Percentiles rank a stretch among this genome's conserved stretches.
These are phyloP conservation scores for Zopfochytrium polystomum DNA, from an alignment of 371 early-diverging fungal species.

Conservation along the genomic window DNA sequence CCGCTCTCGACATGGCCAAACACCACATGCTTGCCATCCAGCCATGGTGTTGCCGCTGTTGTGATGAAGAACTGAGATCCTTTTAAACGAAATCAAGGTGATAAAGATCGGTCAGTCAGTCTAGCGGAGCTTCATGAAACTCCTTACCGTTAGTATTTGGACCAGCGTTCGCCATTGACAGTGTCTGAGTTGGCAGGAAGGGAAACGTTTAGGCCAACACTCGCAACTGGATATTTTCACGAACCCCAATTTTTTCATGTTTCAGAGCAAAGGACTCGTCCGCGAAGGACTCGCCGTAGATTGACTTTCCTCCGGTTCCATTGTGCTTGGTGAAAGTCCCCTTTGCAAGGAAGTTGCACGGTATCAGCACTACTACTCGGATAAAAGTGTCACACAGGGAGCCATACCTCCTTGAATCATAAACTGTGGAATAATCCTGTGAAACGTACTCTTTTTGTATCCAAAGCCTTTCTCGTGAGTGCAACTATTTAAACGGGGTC, in stretches of 20 bases:
- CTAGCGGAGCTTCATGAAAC: neutral
- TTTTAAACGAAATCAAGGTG: slow-evolving; percentile 46
- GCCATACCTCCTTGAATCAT: slow-evolving; percentile 59
- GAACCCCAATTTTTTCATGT: slow-evolving; percentile 50
- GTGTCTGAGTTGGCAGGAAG: slow-evolving; percentile 20
- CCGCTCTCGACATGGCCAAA: slow-evolving; percentile 88
- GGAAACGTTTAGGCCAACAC: slow-evolving; percentile 2
- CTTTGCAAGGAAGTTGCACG: slow-evolving; percentile 24
- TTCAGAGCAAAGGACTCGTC: slow-evolving; percentile 63
- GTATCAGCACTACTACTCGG: neutral
- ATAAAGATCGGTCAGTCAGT: neutral
- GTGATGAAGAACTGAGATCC: slow-evolving; percentile 76
- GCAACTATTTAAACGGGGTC: slow-evolving; percentile 22
- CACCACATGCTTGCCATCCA: slow-evolving; percentile 56
- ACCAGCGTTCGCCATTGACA: slow-evolving; percentile 68
- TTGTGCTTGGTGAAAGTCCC: slow-evolving; percentile 59
- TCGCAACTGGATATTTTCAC: slow-evolving; percentile 1
- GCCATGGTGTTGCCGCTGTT: slow-evolving; percentile 47
- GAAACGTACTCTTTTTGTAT: slow-evolving; percentile 50
- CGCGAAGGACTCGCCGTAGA: slow-evolving; percentile 54
- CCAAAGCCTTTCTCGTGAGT: slow-evolving; percentile 51
- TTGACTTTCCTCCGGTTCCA: slow-evolving; percentile 58
- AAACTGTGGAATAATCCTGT: slow-evolving; percentile 59
- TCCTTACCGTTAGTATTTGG: slow-evolving; percentile 43
- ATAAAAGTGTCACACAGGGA: neutral